Base-by-base conservation (phyloP, 129 eudicot species). In the Gnaphalium uliginosum region DNA sequence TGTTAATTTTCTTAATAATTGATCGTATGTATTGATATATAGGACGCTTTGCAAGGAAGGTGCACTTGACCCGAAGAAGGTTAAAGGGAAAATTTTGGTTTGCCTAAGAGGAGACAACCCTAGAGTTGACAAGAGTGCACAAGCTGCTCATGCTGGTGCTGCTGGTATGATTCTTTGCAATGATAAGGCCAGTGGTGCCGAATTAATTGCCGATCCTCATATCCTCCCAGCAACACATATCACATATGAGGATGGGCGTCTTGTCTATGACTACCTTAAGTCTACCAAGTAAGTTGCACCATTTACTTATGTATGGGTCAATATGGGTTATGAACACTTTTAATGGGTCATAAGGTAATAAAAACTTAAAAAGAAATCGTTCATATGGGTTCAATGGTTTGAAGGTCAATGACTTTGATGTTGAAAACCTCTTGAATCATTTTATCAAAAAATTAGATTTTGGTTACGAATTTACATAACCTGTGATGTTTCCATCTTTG, bases 161-260 rank as follows among this genome's bases (percentile, higher is more conserved):
- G 89, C 74, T 8, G 98, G 95, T 2, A 90, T 93, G 96, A 73
- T 93, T 70, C 95, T 93, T 13, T 79, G 81, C 61, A 93, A 90
- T 21, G 82, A 80, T 37, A 15, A 77, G 67, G 35, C 76, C 1
- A 22, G 23, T 15, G 96, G 83, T 13, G 83, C 85, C 66, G 96
- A 83, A 8, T 21, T 90, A 17, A 67, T 81, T 30, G 82, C 87
- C 0, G 98, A 93, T 71, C 84, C 90, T 75, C 96, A 93, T 50
- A 23, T 86, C 56, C 84, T 91, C 0, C 96, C 97, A 0, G 86
- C 97, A 9, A 77, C 89, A 10, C 96, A 89, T 8, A 66, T 78
- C 32, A 69, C 81, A 4, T 87, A 78, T 62, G 67, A 76, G 0
- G 87, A 87, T 71, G 85, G 85, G 18, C 78, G 75, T 60, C 72